Percentiles rank a stretch among this genome's conserved stretches.
Conservation (phyloP, 2,329 filamentous ascomycete species). For the Xylaria sp. region DNA sequence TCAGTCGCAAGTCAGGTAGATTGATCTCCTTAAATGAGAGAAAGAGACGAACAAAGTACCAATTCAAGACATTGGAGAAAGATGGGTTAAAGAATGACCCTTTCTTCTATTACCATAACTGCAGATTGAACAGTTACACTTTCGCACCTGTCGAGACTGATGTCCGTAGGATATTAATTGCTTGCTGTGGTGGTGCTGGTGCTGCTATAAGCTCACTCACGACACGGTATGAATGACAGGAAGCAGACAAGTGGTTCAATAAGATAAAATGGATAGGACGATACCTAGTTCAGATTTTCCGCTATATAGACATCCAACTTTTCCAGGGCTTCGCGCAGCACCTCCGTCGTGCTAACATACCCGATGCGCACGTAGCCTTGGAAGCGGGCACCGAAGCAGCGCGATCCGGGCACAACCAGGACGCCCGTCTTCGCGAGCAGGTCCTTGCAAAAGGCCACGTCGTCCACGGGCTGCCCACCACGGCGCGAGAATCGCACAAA, state of each 20-base stretch:
- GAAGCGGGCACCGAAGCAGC: constrained; percentile 65
- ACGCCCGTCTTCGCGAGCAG: constrained; percentile 65
- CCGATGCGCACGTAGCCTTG: constrained; percentile 72
- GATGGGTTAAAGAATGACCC: too few relatives aligned
- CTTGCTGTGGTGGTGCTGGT: too few relatives aligned
- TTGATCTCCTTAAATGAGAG: too few relatives aligned
- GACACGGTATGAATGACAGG: too few relatives aligned
- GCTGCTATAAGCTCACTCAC: too few relatives aligned
- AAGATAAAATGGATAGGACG: background rate
- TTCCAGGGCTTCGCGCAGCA: constrained; percentile 62
- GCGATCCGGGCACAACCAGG: constrained; percentile 67
- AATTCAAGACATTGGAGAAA: too few relatives aligned
- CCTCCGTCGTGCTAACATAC: constrained; percentile 65
- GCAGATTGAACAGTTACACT: too few relatives aligned
- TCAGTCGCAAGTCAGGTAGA: too few relatives aligned
- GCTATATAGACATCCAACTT: constrained; percentile 39
- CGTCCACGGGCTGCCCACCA: constrained; percentile 58
- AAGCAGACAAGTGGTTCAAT: background rate
- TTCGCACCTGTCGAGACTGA: too few relatives aligned
- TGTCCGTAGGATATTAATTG: too few relatives aligned
- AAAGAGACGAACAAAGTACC: too few relatives aligned
- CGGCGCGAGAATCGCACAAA: constrained; percentile 64
- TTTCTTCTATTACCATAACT: too few relatives aligned
- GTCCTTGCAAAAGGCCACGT: constrained; percentile 64
- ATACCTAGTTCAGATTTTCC: constrained; percentile 24